Percentiles rank a stretch among this genome's conserved stretches.
phyloP scores from a whole-genome alignment of 2,329 filamentous ascomycete species.

The Fusarium vanettenii region DNA sequence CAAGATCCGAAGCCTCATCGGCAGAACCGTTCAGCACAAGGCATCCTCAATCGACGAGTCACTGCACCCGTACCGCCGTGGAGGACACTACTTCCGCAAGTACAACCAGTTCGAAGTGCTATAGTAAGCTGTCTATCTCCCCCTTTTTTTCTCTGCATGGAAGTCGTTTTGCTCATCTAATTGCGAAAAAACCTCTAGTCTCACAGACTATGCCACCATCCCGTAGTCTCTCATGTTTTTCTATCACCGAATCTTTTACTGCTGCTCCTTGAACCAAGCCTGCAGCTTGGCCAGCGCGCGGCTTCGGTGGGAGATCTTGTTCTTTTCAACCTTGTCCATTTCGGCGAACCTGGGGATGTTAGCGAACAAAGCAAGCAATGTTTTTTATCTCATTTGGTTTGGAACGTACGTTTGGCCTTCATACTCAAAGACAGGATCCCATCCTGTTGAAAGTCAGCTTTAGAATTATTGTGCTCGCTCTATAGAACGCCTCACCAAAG shows the following conservation, averaged over 20 bases:
- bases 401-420: slow-evolving; percentile 79
- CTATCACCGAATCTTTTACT: slow-evolving; percentile 1
- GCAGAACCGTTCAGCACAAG: slow-evolving; percentile 56
- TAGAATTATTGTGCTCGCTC: neutral
- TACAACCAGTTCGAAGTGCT: slow-evolving; percentile 85
- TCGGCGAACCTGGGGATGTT: slow-evolving; percentile 76
- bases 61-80: slow-evolving; percentile 80
- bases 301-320: slow-evolving; percentile 90
- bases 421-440: slow-evolving; percentile 97
- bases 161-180: slow-evolving; percentile 7
- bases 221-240: neutral
- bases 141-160: neutral
- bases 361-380: slow-evolving; percentile 11
- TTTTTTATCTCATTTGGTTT: neutral
- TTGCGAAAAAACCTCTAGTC: slow-evolving; percentile 9
- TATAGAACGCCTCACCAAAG: slow-evolving; percentile 74
- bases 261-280: slow-evolving; percentile 74
- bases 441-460: slow-evolving; percentile 67
- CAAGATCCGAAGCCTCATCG: slow-evolving; percentile 70
- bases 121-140: slow-evolving; percentile 62
- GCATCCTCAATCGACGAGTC: slow-evolving; percentile 55
- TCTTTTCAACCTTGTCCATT: slow-evolving; percentile 91
- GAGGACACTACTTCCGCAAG: slow-evolving; percentile 72
- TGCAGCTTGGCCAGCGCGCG: slow-evolving; percentile 90
- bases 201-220: slow-evolving; percentile 29